Evolutionary conservation across 805 yeast genomes (phyloP).

Genomic region (Yarrowia divulgata): DNA sequence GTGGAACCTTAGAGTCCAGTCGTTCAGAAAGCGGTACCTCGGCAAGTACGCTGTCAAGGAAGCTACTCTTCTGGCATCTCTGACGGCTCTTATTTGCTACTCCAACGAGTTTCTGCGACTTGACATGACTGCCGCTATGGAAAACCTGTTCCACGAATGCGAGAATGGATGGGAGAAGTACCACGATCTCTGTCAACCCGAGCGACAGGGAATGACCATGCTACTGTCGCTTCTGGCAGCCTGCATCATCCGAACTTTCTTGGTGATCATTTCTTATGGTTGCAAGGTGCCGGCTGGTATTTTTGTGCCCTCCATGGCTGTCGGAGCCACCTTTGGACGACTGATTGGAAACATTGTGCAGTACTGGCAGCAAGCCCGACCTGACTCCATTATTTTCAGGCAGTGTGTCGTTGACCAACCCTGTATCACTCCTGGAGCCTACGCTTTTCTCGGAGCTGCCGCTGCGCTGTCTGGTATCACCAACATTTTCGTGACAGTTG

Average conservation of each 20-base stretch:
- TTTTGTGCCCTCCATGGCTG: slow-evolving; percentile 95
- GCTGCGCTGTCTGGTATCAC: slow-evolving; percentile 95
- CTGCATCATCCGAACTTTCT: slow-evolving; percentile 68
- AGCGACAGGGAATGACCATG: slow-evolving; percentile 46
- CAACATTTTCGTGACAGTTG: slow-evolving; percentile 89
- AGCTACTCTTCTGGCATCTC: slow-evolving; percentile 66
- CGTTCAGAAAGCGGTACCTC: slow-evolving; percentile 76
- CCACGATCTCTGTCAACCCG: slow-evolving; percentile 48
- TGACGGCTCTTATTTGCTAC: slow-evolving; percentile 81
- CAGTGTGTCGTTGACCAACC: slow-evolving; percentile 54
- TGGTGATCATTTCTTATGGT: slow-evolving; percentile 86
- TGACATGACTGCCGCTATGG: slow-evolving; percentile 98
- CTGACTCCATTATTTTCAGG: slow-evolving; percentile 51
- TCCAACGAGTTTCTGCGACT: slow-evolving; percentile 79
- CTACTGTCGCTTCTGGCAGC: slow-evolving; percentile 70
- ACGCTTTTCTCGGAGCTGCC: slow-evolving; percentile 95
- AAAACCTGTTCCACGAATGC: slow-evolving; percentile 85
- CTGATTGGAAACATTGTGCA: slow-evolving; percentile 80
- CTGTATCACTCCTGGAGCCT: slow-evolving; percentile 91
- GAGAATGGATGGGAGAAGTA: slow-evolving; percentile 56
- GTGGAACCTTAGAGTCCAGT: slow-evolving; percentile 75
- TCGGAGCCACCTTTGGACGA: slow-evolving; percentile 94
- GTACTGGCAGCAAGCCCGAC: slow-evolving; percentile 53
- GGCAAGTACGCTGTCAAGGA: slow-evolving; percentile 69
- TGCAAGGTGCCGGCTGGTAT: slow-evolving; percentile 90